Base-by-base conservation (phyloP, 352 stramenopile genomes). In the Phytophthora pisi region DNA sequence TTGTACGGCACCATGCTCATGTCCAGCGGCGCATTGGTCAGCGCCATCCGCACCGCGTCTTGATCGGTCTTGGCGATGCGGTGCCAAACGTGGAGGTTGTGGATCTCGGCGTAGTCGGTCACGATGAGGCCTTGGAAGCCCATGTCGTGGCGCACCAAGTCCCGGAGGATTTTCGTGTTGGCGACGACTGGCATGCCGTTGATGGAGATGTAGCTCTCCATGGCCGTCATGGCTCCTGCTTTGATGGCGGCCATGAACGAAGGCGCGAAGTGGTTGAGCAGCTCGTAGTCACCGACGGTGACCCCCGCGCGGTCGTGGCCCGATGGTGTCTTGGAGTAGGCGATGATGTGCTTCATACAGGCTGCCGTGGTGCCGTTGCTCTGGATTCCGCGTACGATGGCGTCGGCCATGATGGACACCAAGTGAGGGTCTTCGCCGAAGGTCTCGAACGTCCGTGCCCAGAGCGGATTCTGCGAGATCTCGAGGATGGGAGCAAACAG, bases 171-270 rank as follows among this genome's bases (percentile, higher is more conserved):
- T 45, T 88, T 84, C 13, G 74, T 75, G 50, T 93, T 98, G 16
- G 82, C 81, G 5, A 97, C 86, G 8, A 98, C 89, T 0, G 96
- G 96, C n/a, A 98, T 80, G 6, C 92, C 92, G 54, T 97, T 97
- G 51, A 97, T 62, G 58, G 96, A 95, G 53, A 92, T 95, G 79
- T 98, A 99, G 51, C 70, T 96, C 73, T 98, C 94, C 96, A 99
- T 99, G 2, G 94, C 84, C 0, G 93, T 93, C 60, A 96, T 78
- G 3, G 83, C 85, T 4, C 86, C 88, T 6, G 95, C 86, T 24
- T 87, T 74, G 20, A 96, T 86, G 11, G 89, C 90, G 1, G 88
- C 85, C n/a, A 92, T 59, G 60, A 97, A 98, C 0, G 90, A 78
- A 20, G 88, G 90, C 3, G 88, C 83, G 50, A 97, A 97, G 65